Conservation (phyloP, 2,329 filamentous ascomycete species). For the Chaetomiaceae sp. region DNA sequence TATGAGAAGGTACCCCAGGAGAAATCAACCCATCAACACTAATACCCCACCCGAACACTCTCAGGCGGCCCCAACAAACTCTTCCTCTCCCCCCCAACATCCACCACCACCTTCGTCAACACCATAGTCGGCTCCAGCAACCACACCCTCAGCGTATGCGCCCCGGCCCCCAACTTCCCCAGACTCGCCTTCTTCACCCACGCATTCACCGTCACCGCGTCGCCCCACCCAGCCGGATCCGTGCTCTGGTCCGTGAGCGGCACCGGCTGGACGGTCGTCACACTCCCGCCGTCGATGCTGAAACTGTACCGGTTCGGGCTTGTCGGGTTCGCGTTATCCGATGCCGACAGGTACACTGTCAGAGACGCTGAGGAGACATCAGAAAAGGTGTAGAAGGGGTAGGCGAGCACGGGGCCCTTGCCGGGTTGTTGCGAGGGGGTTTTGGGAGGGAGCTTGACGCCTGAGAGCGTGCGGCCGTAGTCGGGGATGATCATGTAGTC, state of each 20-base stretch:
- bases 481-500: slow-evolving; percentile 29
- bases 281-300: slow-evolving; percentile 24
- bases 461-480: slow-evolving; percentile 32
- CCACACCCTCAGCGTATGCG: slow-evolving; percentile 28
- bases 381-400: slow-evolving; percentile 29
- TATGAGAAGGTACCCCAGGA: too few relatives aligned
- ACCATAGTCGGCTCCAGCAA: slow-evolving; percentile 32
- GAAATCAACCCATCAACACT: too few relatives aligned
- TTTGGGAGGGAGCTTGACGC: slow-evolving; percentile 27
- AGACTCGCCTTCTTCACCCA: slow-evolving; percentile 27
- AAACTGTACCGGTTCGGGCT: slow-evolving; percentile 29
- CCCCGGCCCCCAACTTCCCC: slow-evolving; percentile 22
- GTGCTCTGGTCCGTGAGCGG: slow-evolving; percentile 24
- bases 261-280: slow-evolving; percentile 26
- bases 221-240: slow-evolving; percentile 28
- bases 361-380: slow-evolving; percentile 22
- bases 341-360: slow-evolving; percentile 30
- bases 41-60: slow-evolving; percentile 22
- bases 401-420: slow-evolving; percentile 24
- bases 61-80: slow-evolving; percentile 31
- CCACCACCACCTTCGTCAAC: slow-evolving; percentile 31
- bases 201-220: slow-evolving; percentile 28
- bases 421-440: slow-evolving; percentile 23
- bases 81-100: slow-evolving; percentile 29
- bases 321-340: slow-evolving; percentile 30